phyloP scores from a whole-genome alignment of 257 asterid species.

The Fraxinus anomala region DNA sequence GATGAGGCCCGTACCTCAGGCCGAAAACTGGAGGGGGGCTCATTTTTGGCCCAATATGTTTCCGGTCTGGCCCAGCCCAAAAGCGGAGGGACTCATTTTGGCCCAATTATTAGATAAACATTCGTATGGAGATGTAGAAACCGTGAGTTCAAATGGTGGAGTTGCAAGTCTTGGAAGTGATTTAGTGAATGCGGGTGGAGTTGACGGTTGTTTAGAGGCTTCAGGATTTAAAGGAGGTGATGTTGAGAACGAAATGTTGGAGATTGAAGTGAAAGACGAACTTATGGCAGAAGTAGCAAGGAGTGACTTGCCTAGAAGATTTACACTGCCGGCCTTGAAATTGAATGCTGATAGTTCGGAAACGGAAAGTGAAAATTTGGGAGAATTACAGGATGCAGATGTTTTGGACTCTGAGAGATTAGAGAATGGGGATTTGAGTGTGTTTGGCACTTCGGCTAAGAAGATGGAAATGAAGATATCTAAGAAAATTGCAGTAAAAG shows the following conservation, averaged over 20 bases:
- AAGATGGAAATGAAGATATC: slow-evolving; percentile 74
- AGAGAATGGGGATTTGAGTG: slow-evolving; percentile 34
- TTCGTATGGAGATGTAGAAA: slow-evolving; percentile 28
- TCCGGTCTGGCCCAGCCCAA: no score
- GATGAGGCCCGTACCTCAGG: no score
- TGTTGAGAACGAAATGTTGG: slow-evolving; percentile 48
- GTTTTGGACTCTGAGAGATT: slow-evolving; percentile 50
- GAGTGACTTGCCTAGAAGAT: slow-evolving; percentile 43
- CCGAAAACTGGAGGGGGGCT: no score
- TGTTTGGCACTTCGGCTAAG: slow-evolving; percentile 40
- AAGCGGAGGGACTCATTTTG: no score
- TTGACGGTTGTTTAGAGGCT: slow-evolving; percentile 21
- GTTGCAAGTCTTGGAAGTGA: slow-evolving; percentile 25
- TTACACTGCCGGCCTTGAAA: slow-evolving; percentile 57
- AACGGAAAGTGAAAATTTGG: slow-evolving; percentile 34
- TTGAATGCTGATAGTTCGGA: slow-evolving; percentile 35
- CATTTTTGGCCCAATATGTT: no score
- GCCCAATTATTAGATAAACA: no score
- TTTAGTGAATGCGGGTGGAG: slow-evolving; percentile 29
- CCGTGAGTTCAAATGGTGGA: slow-evolving; percentile 31
- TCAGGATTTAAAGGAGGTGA: slow-evolving; percentile 22
- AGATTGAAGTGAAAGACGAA: slow-evolving; percentile 63
- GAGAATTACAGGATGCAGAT: slow-evolving; percentile 49
- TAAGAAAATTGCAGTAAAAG: slow-evolving; percentile 54
- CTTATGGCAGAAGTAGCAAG: slow-evolving; percentile 21